A percentile compares a stretch with the other conserved stretches of the same genome.
These are phyloP conservation scores for Cicer chorassanicum DNA, from an alignment of 306 rosid species.

Conservation along the genomic window DNA sequence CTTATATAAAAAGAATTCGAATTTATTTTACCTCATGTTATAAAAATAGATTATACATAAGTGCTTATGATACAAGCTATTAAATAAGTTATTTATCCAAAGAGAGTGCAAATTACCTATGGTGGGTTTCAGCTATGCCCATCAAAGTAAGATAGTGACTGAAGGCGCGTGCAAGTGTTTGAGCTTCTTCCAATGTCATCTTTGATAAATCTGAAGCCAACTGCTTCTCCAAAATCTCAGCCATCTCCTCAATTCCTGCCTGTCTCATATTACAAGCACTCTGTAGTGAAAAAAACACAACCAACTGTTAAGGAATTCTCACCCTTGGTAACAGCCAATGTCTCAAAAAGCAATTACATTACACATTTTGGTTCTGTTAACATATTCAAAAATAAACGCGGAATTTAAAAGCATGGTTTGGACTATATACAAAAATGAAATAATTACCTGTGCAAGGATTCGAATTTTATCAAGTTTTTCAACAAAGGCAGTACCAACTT, in stretches of 20 bases:
- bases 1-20: no score
- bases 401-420: no score
- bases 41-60: no score
- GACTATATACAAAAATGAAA: no score
- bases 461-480: conserved; percentile 72
- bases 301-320: conserved; percentile 8
- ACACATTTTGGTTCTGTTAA: background rate
- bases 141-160: conserved; percentile 85
- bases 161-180: conserved; percentile 80
- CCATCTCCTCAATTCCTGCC: conserved; percentile 78
- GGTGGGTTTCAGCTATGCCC: conserved; percentile 92
- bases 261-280: conserved; percentile 85
- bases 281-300: conserved; percentile 42
- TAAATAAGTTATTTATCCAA: no score
- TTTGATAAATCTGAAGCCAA: conserved; percentile 76
- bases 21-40: no score
- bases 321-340: background rate
- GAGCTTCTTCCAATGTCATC: conserved; percentile 79
- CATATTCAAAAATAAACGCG: no score
- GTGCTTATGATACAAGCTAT: no score
- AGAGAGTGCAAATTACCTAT: conserved; percentile 53
- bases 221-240: conserved; percentile 81
- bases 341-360: background rate
- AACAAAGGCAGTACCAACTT: conserved; percentile 61
- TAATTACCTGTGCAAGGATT: conserved; percentile 70